Percentiles rank a stretch among this genome's conserved stretches.
phyloP scores from a whole-genome alignment of 1,284 basidiomycete species.

The Microstroma glucosiphilum region DNA sequence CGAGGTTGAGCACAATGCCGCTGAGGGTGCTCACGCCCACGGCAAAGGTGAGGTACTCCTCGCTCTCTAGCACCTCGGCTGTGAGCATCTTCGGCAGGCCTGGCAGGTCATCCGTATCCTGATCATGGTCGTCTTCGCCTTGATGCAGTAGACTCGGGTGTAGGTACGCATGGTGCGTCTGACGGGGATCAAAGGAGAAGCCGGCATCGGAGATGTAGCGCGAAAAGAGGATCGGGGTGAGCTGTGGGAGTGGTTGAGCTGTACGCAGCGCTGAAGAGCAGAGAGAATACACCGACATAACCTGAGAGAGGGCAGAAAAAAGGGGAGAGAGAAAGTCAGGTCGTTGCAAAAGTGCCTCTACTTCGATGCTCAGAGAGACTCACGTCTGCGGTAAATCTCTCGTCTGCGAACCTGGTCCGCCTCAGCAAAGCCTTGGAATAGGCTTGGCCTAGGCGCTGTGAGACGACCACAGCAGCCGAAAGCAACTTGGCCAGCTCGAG shows the following conservation, averaged over 20 bases:
- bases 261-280: constrained; percentile 62
- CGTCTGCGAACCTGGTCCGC: constrained; percentile 68
- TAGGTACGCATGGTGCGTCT: too few relatives aligned
- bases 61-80: constrained; percentile 1
- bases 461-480: constrained; percentile 55
- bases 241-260: constrained; percentile 69
- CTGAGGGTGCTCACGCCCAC: constrained; percentile 64
- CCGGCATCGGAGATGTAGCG: constrained; percentile 6
- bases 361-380: neutral
- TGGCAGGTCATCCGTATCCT: constrained; percentile 18
- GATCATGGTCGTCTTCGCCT: constrained; percentile 21
- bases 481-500: constrained; percentile 52
- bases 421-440: constrained; percentile 62
- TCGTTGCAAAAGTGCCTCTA: constrained; percentile 56
- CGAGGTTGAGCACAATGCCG: constrained; percentile 63
- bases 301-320: constrained; percentile 1
- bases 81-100: constrained; percentile 7
- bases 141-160: constrained; percentile 33
- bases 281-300: constrained; percentile 51
- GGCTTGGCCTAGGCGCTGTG: constrained; percentile 25
- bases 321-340: constrained; percentile 41
- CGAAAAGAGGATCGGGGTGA: constrained; percentile 12
- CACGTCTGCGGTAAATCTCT: constrained; percentile 70
- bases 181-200: constrained; percentile 36
- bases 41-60: constrained; percentile 19